Base-by-base conservation (phyloP, 495 filamentous ascomycete genomes). In the Staphylotrichum longicolle region DNA sequence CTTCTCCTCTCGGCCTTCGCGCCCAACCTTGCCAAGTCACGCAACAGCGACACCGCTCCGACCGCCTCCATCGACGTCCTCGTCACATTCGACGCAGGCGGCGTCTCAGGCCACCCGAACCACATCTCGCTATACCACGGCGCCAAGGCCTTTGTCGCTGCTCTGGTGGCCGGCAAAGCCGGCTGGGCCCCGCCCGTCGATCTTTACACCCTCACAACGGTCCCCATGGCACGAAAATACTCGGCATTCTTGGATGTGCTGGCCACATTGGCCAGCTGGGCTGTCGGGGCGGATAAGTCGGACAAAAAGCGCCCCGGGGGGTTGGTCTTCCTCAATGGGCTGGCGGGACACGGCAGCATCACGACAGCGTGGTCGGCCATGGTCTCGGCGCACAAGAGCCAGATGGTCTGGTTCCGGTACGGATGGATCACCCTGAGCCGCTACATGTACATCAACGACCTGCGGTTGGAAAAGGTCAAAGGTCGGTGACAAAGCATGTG, bases 391-490 rank as follows among this genome's bases (percentile, higher is more conserved):
- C 94, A 98, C 76, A 78, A 84, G 78, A 97, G 93, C 74, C 94
- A 98, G 82, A 98, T 98, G 94, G 82, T 88, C 42, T 98, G 94
- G 94, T 98, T 98, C 70, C 83, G 94, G 9, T 98, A 91, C 86
- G 92, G 91, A 0, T 98, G 94, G 94, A 95, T 98, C 68, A 80
- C 82, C 5, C 66, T 96, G 58, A 91, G 91, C 61, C 79, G 94
- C 61, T 98, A 98, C 77, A 98, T 98, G 94, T 83, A 89, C 62
- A 83, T 98, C 3, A 98, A 98, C 77, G 93, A 97, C 74, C 69
- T 97, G 72, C 83, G 80, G 70, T 77, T 85, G 66, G 90, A 89
- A 44, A 76, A 72, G 58, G 51, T 67, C 49, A 63, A 66, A 62
- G 54, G 54, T 2, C 54, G 49, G 34, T 68, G 62, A 68, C 33